Conservation (phyloP, 345 rosid genomes). For the Cardamine resedifolia region DNA sequence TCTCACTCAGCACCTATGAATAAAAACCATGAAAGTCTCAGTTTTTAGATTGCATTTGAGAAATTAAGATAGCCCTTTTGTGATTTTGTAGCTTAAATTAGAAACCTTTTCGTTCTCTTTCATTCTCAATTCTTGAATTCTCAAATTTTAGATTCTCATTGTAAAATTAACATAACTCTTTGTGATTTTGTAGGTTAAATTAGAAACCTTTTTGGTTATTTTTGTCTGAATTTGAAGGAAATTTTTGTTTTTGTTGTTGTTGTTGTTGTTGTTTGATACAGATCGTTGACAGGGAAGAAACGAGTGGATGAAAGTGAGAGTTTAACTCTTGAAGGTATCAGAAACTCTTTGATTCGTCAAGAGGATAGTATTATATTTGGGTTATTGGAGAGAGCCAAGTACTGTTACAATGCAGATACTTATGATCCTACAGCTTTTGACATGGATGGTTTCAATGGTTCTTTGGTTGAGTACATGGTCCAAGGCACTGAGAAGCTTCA, state of each 20-base stretch:
- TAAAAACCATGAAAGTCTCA: too few species aligned
- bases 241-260: slow-evolving; percentile 15
- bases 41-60: too few species aligned
- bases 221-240: not conserved
- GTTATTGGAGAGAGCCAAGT: slow-evolving; percentile 82
- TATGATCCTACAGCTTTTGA: slow-evolving; percentile 71
- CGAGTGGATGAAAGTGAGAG: slow-evolving; percentile 75
- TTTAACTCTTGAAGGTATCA: slow-evolving; percentile 71
- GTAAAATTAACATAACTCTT: not conserved
- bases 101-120: not conserved
- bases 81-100: not conserved
- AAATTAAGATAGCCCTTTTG: not conserved
- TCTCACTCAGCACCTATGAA: too few species aligned
- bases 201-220: not conserved
- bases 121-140: not conserved
- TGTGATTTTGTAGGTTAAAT: not conserved
- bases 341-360: slow-evolving; percentile 77
- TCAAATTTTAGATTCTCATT: not conserved
- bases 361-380: slow-evolving; percentile 90
- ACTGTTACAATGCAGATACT: slow-evolving; percentile 78
- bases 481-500: slow-evolving; percentile 89
- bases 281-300: slow-evolving; percentile 46
- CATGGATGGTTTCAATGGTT: slow-evolving; percentile 78
- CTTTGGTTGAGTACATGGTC: slow-evolving; percentile 79
- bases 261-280: slow-evolving; percentile 35